Evolutionary conservation across 2,329 filamentous ascomycete genomes (phyloP).

Genomic region (Chalaropsis ovoidea): DNA sequence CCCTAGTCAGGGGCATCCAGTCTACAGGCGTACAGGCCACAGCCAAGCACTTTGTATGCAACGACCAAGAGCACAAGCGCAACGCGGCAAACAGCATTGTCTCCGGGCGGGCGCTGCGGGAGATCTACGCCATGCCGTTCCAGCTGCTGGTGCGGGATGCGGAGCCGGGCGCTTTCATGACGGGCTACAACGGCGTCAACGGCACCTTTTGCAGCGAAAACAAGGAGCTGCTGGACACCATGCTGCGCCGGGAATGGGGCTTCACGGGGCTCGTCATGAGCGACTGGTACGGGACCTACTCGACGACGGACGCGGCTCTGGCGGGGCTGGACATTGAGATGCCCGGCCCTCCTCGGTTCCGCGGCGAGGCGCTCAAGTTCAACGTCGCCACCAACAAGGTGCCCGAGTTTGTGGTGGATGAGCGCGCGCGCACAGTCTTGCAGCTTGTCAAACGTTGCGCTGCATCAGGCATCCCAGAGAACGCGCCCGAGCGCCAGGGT

Average conservation of each 20-base stretch:
- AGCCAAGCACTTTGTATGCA: slow-evolving; percentile 53
- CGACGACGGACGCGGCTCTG: slow-evolving; percentile 41
- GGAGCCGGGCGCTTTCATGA: slow-evolving; percentile 47
- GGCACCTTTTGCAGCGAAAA: slow-evolving; percentile 48
- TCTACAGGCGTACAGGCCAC: slow-evolving; percentile 47
- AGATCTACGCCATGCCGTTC: slow-evolving; percentile 50
- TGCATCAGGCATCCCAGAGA: slow-evolving; percentile 44
- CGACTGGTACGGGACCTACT: slow-evolving; percentile 51
- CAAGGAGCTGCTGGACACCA: slow-evolving; percentile 39
- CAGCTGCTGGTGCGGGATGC: slow-evolving; percentile 46
- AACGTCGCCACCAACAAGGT: slow-evolving; percentile 48
- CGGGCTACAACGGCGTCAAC: slow-evolving; percentile 50
- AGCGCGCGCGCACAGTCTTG: slow-evolving; percentile 48
- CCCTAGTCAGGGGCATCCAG: slow-evolving; percentile 47
- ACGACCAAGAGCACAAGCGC: slow-evolving; percentile 50
- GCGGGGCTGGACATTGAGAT: slow-evolving; percentile 51
- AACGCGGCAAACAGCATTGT: slow-evolving; percentile 47
- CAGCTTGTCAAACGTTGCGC: slow-evolving; percentile 50
- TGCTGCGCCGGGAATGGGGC: slow-evolving; percentile 48
- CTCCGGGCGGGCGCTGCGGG: slow-evolving; percentile 46
- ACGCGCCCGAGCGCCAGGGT: slow-evolving; percentile 43
- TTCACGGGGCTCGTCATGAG: slow-evolving; percentile 50
- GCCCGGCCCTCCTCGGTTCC: slow-evolving; percentile 46
- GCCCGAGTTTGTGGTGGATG: slow-evolving; percentile 44
- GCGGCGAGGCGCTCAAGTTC: slow-evolving; percentile 44